phyloP scores from a whole-genome alignment of 768 basidiomycete genomes.

The Pisolithus orientalis region DNA sequence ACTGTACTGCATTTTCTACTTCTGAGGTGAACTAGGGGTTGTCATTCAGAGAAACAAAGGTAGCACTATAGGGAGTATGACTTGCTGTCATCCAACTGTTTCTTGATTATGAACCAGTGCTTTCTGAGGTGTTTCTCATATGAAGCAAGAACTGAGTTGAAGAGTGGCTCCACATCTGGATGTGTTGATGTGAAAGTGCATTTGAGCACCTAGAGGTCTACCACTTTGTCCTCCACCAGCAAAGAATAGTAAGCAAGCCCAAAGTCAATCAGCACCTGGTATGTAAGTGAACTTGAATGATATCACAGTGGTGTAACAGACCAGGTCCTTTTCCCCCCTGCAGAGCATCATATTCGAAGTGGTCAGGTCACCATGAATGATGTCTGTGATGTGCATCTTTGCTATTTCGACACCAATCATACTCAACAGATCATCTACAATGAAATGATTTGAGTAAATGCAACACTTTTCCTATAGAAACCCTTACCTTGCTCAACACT shows the following conservation, averaged over 20 bases:
- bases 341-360: slow-evolving; percentile 99
- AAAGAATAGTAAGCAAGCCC: slow-evolving; percentile 81
- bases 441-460: background rate
- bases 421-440: slow-evolving; percentile 63
- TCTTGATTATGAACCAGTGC: slow-evolving; percentile 58
- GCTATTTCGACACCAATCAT: slow-evolving; percentile 83
- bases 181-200: slow-evolving; percentile 94
- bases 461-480: background rate
- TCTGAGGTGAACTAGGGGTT: slow-evolving; percentile 63
- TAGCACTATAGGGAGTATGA: background rate
- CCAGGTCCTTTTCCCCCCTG: slow-evolving; percentile 37
- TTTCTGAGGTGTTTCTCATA: slow-evolving; percentile 50
- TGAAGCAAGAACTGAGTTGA: too few relatives aligned
- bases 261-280: slow-evolving; percentile 89
- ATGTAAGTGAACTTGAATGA: background rate
- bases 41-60: slow-evolving; percentile 5
- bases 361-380: too few relatives aligned
- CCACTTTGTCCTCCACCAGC: too few relatives aligned
- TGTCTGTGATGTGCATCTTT: slow-evolving; percentile 80
- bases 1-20: slow-evolving; percentile 95
- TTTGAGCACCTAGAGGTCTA: slow-evolving; percentile 95
- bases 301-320: slow-evolving; percentile 20
- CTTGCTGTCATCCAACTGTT: slow-evolving; percentile 71
- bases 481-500: slow-evolving; percentile 55
- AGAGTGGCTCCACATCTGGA: slow-evolving; percentile 81